These are phyloP conservation scores for Ophidiomyces ophidiicola DNA, from an alignment of 2,329 filamentous ascomycete genomes.

Conservation along the genomic window DNA sequence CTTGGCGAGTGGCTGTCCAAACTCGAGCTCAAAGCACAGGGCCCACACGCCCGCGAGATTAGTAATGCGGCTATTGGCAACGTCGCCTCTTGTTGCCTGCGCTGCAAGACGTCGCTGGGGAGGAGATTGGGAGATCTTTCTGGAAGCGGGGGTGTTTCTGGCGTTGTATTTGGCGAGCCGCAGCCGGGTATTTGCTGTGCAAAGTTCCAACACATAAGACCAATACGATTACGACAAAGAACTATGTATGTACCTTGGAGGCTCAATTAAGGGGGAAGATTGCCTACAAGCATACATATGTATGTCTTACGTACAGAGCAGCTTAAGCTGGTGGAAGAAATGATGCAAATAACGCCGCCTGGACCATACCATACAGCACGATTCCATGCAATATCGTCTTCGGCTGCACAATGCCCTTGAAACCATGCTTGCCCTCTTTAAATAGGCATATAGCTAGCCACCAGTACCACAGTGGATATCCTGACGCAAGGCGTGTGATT, in stretches of 20 bases:
- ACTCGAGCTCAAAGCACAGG: slow-evolving; percentile 2
- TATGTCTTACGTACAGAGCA: too few relatives aligned
- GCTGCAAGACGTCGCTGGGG: too few relatives aligned
- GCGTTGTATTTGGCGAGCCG: background rate
- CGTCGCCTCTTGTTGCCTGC: slow-evolving; percentile 7
- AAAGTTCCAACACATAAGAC: too few relatives aligned
- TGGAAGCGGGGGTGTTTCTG: background rate
- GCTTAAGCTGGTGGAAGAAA: slow-evolving; percentile 81
- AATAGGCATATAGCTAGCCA: slow-evolving; percentile 48
- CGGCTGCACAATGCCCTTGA: slow-evolving; percentile 11
- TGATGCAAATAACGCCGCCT: slow-evolving; percentile 71
- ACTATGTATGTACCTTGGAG: background rate
- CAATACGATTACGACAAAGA: too few relatives aligned
- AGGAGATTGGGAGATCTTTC: background rate
- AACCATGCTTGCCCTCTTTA: slow-evolving; percentile 13
- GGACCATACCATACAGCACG: slow-evolving; percentile 70
- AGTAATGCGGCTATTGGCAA: background rate
- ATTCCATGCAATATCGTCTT: slow-evolving; percentile 50
- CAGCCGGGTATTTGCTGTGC: too few relatives aligned
- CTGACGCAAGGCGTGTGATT: slow-evolving; percentile 76
- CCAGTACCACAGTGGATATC: slow-evolving; percentile 81
- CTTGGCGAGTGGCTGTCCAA: slow-evolving; percentile 7
- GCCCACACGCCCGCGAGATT: slow-evolving; percentile 2
- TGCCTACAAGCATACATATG: too few relatives aligned
- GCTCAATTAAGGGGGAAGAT: background rate